Conservation (phyloP, 2,329 filamentous ascomycete species). For the Colletotrichum camelliae region DNA sequence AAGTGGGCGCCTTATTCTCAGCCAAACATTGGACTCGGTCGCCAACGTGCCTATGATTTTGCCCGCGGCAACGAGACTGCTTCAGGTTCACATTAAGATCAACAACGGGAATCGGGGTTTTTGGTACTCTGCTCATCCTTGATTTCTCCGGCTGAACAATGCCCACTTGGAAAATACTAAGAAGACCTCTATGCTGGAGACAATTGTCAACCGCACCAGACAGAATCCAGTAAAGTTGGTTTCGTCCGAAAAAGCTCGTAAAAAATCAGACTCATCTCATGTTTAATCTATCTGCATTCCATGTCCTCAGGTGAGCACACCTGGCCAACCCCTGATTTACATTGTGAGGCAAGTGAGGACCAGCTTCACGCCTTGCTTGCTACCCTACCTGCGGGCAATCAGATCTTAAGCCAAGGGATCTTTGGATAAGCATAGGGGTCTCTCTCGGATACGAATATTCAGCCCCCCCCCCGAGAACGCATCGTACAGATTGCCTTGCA, state of each 20-base stretch:
- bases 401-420: background rate
- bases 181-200: background rate
- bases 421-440: background rate
- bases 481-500: background rate
- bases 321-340: conserved; percentile 7
- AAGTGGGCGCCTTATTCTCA: background rate
- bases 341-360: background rate
- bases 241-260: background rate
- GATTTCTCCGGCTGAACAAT: background rate
- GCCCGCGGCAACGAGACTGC: background rate
- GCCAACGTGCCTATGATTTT: background rate
- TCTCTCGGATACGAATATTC: background rate
- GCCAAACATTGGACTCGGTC: background rate
- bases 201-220: background rate
- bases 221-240: background rate
- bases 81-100: background rate
- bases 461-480: background rate
- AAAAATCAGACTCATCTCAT: background rate
- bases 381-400: background rate
- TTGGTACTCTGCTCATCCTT: background rate
- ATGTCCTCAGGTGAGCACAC: background rate
- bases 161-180: background rate
- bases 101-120: background rate
- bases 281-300: conserved; percentile 3
- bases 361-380: background rate